phyloP scores from a whole-genome alignment of 2,329 filamentous ascomycete genomes.

The Lasiodiplodia sp. region DNA sequence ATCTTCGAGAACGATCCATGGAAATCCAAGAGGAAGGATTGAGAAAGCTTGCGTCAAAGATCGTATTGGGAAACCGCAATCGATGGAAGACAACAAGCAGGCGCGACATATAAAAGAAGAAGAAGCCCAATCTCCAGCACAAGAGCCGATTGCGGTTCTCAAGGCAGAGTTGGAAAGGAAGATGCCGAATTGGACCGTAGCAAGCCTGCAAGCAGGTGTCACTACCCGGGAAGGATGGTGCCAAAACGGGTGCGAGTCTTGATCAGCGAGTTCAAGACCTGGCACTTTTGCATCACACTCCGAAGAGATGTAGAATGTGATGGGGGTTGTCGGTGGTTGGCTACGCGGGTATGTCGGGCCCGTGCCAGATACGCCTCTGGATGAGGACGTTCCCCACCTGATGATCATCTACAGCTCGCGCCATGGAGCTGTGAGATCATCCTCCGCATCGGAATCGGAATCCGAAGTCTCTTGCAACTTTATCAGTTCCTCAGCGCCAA shows the following conservation, averaged over 20 bases:
- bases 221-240: not conserved
- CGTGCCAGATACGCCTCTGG: constrained; percentile 9
- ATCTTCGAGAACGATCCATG: not conserved
- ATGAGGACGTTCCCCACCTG: not conserved
- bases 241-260: not conserved
- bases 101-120: not conserved
- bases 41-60: not conserved
- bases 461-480: not conserved
- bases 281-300: not conserved
- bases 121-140: not conserved
- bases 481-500: not conserved
- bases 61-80: not conserved
- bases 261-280: not conserved
- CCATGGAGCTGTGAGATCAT: not conserved
- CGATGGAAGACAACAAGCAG: not conserved
- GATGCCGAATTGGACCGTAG: not conserved
- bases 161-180: not conserved
- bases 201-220: constrained; percentile 5
- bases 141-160: not conserved
- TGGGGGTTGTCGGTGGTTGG: not conserved
- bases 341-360: not conserved
- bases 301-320: not conserved
- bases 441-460: not conserved
- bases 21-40: not conserved
- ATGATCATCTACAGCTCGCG: not conserved